A percentile compares a stretch with the other conserved stretches of the same genome.
phyloP scores from a whole-genome alignment of 805 yeast species.

The Suhomyces xylopsoci region DNA sequence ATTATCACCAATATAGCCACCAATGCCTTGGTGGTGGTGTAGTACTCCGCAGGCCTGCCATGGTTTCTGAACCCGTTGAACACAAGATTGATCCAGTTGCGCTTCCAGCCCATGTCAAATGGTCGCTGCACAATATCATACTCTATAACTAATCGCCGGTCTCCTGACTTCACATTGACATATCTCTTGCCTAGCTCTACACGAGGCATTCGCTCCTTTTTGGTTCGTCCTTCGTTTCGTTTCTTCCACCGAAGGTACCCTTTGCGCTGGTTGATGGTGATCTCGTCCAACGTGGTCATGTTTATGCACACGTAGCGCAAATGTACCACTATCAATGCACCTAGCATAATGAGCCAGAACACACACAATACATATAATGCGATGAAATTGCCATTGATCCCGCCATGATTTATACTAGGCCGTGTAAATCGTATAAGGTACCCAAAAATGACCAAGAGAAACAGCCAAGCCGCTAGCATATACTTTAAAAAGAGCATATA shows the following conservation, averaged over 20 bases:
- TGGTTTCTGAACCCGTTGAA: constrained; percentile 23
- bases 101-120: constrained; percentile 34
- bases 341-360: constrained; percentile 44
- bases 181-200: constrained; percentile 38
- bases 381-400: constrained; percentile 47
- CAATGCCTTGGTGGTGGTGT: constrained; percentile 10
- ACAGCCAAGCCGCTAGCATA: constrained; percentile 29
- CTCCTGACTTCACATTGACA: constrained; percentile 36
- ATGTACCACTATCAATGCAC: constrained; percentile 43
- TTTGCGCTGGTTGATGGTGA: constrained; percentile 33
- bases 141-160: constrained; percentile 36
- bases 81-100: constrained; percentile 35
- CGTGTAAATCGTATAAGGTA: constrained; percentile 24
- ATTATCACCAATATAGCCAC: constrained; percentile 12
- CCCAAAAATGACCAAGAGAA: constrained; percentile 30
- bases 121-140: constrained; percentile 29
- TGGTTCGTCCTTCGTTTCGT: constrained; percentile 7
- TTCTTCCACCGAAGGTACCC: constrained; percentile 25
- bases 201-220: constrained; percentile 17
- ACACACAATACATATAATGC: constrained; percentile 44
- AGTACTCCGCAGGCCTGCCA: constrained; percentile 10
- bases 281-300: constrained; percentile 58
- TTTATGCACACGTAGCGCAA: constrained; percentile 45
- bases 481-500: constrained; percentile 58
- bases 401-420: constrained; percentile 20